A percentile compares a stretch with the other conserved stretches of the same genome.
Conservation (phyloP, 2,329 filamentous ascomycete species). For the Scortechinia acanthostroma region DNA sequence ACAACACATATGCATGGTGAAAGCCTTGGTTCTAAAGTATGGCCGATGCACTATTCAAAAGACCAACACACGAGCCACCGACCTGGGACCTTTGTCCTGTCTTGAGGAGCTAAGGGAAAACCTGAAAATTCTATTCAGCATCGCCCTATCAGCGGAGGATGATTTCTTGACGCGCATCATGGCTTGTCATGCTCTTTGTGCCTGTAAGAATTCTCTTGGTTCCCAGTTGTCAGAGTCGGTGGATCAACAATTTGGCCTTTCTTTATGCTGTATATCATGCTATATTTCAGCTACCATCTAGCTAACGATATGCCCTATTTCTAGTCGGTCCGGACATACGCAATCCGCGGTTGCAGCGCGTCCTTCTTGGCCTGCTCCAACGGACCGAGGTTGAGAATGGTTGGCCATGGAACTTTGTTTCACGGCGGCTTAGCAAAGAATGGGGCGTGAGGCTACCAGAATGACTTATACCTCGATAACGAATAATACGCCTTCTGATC, state of each 20-base stretch:
- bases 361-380: not conserved
- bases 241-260: no score
- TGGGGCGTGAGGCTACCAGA: no score
- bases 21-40: no score
- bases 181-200: conserved; percentile 2
- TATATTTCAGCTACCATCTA: no score
- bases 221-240: not conserved
- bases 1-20: no score
- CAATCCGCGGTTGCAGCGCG: not conserved
- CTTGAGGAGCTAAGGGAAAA: not conserved
- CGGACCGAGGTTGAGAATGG: conserved; percentile 4
- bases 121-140: not conserved
- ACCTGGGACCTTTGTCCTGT: no score
- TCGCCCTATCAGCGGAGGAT: not conserved
- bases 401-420: conserved; percentile 2
- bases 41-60: no score
- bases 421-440: no score
- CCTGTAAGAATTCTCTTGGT: not conserved
- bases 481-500: no score
- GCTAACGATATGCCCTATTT: not conserved
- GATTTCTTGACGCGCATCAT: not conserved
- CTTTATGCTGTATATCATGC: no score
- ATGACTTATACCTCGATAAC: no score
- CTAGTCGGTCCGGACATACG: not conserved
- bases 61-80: no score